These are phyloP conservation scores for Leccinum rimulosum DNA, from an alignment of 768 basidiomycete species.

Conservation along the genomic window DNA sequence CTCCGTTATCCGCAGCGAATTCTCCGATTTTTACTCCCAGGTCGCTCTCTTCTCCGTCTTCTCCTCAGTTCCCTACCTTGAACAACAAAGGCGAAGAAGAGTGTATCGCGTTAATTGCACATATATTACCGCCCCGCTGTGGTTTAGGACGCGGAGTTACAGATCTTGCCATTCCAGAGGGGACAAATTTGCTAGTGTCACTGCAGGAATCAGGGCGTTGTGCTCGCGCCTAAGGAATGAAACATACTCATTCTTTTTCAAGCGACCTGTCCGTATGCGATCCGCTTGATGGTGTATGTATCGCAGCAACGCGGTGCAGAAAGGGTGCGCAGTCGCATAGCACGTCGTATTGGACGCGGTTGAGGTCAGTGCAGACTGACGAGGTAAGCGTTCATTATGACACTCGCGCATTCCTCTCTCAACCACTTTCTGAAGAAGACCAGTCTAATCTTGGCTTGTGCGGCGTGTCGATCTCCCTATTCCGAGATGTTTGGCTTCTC, in stretches of 20 bases:
- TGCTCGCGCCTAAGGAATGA: slow-evolving; percentile 14
- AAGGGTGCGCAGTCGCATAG: slow-evolving; percentile 3
- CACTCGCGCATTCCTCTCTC: neutral
- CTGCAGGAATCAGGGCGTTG: slow-evolving; percentile 67
- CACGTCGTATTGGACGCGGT: slow-evolving; percentile 20
- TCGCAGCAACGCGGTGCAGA: slow-evolving; percentile 21
- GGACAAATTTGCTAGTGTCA: slow-evolving; percentile 43
- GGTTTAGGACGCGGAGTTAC: slow-evolving; percentile 41
- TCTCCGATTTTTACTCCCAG: slow-evolving; percentile 41
- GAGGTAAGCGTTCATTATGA: slow-evolving; percentile 13
- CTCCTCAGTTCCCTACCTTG: slow-evolving; percentile 19
- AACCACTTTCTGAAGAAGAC: slow-evolving; percentile 13
- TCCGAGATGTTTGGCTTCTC: slow-evolving; percentile 22
- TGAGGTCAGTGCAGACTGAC: slow-evolving; percentile 20
- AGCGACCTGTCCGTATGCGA: slow-evolving; percentile 58
- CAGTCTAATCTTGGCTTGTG: slow-evolving; percentile 45
- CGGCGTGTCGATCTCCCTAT: slow-evolving; percentile 29
- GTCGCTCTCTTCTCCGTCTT: slow-evolving; percentile 38
- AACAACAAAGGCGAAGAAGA: slow-evolving; percentile 19
- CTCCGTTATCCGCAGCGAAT: slow-evolving; percentile 45
- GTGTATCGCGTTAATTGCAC: slow-evolving; percentile 24
- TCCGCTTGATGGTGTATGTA: slow-evolving; percentile 47
- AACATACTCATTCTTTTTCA: slow-evolving; percentile 7
- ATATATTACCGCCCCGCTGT: slow-evolving; percentile 46
- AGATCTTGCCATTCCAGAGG: slow-evolving; percentile 46